These are phyloP conservation scores for Aspergillus sclerotiicarbonarius DNA, from an alignment of 495 filamentous ascomycete genomes.

Conservation along the genomic window DNA sequence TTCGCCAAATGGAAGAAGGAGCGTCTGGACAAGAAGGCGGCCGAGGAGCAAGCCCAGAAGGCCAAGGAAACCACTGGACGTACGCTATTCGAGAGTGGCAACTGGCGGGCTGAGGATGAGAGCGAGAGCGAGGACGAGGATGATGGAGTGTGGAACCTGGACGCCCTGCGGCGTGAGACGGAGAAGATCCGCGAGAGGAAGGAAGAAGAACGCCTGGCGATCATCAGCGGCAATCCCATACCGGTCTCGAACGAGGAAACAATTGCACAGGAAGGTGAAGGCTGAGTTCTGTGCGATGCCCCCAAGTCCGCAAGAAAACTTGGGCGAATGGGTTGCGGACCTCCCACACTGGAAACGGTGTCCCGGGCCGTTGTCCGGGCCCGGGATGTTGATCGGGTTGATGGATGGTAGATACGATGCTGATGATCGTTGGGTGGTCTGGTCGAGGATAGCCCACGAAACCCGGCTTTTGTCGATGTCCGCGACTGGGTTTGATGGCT, in stretches of 20 bases:
- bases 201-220: slow-evolving; percentile 45
- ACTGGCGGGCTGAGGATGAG: slow-evolving; percentile 74
- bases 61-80: slow-evolving; percentile 95
- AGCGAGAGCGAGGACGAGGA: slow-evolving; percentile 60
- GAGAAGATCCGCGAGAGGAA: slow-evolving; percentile 52
- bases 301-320: slow-evolving; percentile 27
- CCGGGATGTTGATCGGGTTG: slow-evolving; percentile 26
- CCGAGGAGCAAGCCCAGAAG: slow-evolving; percentile 80
- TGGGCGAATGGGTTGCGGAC: slow-evolving; percentile 31
- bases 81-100: slow-evolving; percentile 92
- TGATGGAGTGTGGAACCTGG: slow-evolving; percentile 69
- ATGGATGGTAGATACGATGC: slow-evolving; percentile 22
- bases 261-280: slow-evolving; percentile 29
- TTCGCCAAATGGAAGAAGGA: slow-evolving; percentile 97
- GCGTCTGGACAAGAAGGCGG: slow-evolving; percentile 90
- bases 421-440: slow-evolving; percentile 8
- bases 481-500: slow-evolving; percentile 17
- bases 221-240: slow-evolving; percentile 29
- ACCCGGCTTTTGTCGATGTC: slow-evolving; percentile 17
- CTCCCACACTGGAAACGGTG: slow-evolving; percentile 26
- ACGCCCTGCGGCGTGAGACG: slow-evolving; percentile 69
- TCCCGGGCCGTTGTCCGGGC: slow-evolving; percentile 23
- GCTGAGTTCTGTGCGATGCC: slow-evolving; percentile 25
- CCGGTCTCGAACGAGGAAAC: slow-evolving; percentile 22
- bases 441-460: slow-evolving; percentile 4